phyloP scores from a whole-genome alignment of 2,329 filamentous ascomycete genomes.

The Pyricularia pennisetigena region DNA sequence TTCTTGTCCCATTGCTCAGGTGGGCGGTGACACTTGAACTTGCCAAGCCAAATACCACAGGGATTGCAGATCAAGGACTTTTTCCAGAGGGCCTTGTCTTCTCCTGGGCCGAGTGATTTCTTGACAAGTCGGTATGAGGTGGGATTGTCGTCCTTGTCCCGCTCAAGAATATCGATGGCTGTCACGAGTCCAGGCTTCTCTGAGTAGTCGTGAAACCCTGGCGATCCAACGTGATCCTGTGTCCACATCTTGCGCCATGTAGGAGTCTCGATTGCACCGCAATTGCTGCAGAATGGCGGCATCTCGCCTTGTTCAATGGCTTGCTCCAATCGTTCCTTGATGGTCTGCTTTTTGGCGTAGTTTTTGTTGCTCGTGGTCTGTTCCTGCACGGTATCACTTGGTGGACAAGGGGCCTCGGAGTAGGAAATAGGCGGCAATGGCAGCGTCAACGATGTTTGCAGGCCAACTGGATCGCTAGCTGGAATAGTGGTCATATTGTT shows the following conservation, averaged over 20 bases:
- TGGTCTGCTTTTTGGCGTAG: slow-evolving; percentile 51
- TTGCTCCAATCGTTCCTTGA: slow-evolving; percentile 47
- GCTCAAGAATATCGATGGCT: slow-evolving; percentile 58
- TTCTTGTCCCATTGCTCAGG: slow-evolving; percentile 71
- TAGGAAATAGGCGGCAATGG: slow-evolving; percentile 15
- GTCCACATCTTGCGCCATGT: slow-evolving; percentile 92
- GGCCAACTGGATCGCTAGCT: slow-evolving; percentile 34
- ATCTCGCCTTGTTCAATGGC: slow-evolving; percentile 71
- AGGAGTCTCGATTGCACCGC: slow-evolving; percentile 88
- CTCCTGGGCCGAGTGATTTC: slow-evolving; percentile 53
- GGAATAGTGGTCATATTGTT: slow-evolving; percentile 19
- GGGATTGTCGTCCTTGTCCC: slow-evolving; percentile 52
- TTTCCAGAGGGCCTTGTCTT: slow-evolving; percentile 58
- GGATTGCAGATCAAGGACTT: slow-evolving; percentile 81
- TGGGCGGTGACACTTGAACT: slow-evolving; percentile 77
- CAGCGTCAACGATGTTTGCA: slow-evolving; percentile 17
- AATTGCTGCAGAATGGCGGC: slow-evolving; percentile 85
- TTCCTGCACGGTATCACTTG: slow-evolving; percentile 26
- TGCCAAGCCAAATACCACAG: slow-evolving; percentile 92
- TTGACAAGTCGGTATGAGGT: slow-evolving; percentile 67
- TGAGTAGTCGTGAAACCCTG: slow-evolving; percentile 60
- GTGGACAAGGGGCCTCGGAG: slow-evolving; percentile 29
- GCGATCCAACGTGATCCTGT: slow-evolving; percentile 62
- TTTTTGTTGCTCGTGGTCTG: slow-evolving; percentile 41
- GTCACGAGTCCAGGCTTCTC: slow-evolving; percentile 65